Conservation (phyloP, 495 filamentous ascomycete species). For the Hypoxylon perforatum region DNA sequence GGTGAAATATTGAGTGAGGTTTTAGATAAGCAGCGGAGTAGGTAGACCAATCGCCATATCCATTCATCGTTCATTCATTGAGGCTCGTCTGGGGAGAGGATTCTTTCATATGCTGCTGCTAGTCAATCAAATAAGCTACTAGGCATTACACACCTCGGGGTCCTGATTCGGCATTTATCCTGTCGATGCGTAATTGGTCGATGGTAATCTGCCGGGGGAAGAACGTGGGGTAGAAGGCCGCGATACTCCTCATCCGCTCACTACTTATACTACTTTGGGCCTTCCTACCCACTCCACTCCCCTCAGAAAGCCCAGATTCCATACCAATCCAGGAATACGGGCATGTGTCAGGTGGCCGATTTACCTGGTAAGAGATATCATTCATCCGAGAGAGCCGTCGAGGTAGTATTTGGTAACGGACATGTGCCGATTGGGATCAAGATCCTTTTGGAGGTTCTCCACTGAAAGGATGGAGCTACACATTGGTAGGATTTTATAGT, state of each 20-base stretch:
- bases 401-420: background rate
- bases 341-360: slow-evolving; percentile 7
- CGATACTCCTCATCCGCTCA: slow-evolving; percentile 38
- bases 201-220: slow-evolving; percentile 43
- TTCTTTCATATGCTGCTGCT: slow-evolving; percentile 17
- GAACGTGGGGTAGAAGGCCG: slow-evolving; percentile 43
- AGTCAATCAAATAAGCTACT: slow-evolving; percentile 17
- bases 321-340: slow-evolving; percentile 3
- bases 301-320: slow-evolving; percentile 8
- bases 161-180: slow-evolving; percentile 43
- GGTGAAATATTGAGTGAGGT: too few relatives aligned
- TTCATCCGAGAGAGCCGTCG: background rate
- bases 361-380: background rate
- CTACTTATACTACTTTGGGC: slow-evolving; percentile 34
- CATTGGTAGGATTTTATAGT: too few relatives aligned
- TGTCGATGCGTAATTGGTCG: slow-evolving; percentile 29
- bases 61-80: background rate
- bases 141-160: slow-evolving; percentile 25
- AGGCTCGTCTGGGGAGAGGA: slow-evolving; percentile 12
- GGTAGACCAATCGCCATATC: background rate
- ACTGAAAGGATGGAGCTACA: too few relatives aligned
- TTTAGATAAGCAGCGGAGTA: background rate
- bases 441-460: background rate
- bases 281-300: slow-evolving; percentile 33
- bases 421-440: background rate